Percentiles rank a stretch among this genome's conserved stretches.
Evolutionary conservation across 805 yeast species (phyloP).

Genomic region (Scheffersomyces stipitis): DNA sequence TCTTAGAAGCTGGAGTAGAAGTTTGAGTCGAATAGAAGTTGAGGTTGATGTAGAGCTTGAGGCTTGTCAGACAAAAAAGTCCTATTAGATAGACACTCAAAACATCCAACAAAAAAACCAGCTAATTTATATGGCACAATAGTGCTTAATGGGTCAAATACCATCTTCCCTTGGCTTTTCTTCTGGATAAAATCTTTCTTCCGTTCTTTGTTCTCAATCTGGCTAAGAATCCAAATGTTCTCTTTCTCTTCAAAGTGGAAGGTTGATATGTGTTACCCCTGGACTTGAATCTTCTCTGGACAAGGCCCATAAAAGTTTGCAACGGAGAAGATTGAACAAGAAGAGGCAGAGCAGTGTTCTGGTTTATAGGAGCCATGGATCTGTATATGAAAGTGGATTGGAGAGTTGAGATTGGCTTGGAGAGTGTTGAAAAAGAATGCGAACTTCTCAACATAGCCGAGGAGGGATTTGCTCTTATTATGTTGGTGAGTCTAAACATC

Average conservation of each 20-base stretch:
- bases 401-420: constrained; percentile 8
- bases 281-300: constrained; percentile 72
- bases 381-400: not conserved
- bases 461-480: constrained; percentile 5
- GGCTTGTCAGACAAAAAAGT: no score
- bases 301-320: constrained; percentile 33
- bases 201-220: constrained; percentile 76
- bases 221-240: constrained; percentile 86
- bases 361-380: constrained; percentile 1
- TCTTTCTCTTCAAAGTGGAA: constrained; percentile 83
- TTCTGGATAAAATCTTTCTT: constrained; percentile 70
- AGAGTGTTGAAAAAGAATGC: constrained; percentile 11
- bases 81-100: no score
- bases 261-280: constrained; percentile 97
- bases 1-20: no score
- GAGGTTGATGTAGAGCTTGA: no score
- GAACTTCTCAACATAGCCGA: constrained; percentile 2
- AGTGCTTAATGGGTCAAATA: constrained; percentile 68
- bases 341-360: constrained; percentile 9
- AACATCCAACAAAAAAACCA: no score
- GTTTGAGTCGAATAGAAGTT: no score
- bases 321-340: constrained; percentile 14
- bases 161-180: constrained; percentile 93
- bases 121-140: no score
- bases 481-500: constrained; percentile 6